Percentiles rank a stretch among this genome's conserved stretches.
These are phyloP conservation scores for Populus euphratica DNA, from an alignment of 345 rosid genomes.

Conservation along the genomic window DNA sequence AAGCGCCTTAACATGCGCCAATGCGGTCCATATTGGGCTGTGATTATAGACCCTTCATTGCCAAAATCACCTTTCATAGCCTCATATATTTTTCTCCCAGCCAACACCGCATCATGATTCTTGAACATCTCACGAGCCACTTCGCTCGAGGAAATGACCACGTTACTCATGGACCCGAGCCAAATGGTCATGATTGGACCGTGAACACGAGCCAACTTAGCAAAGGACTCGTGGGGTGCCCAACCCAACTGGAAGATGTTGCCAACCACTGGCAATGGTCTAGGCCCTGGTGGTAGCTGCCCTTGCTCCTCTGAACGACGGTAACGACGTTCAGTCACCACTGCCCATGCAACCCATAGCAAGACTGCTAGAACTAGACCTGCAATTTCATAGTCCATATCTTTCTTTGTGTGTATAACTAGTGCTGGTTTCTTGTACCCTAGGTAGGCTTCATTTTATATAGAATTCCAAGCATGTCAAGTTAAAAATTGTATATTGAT, in stretches of 20 bases:
- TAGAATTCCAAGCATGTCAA: no score
- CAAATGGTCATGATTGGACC: slow-evolving; percentile 77
- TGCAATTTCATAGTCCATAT: slow-evolving; percentile 36
- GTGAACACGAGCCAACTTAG: slow-evolving; percentile 40
- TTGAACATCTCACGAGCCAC: slow-evolving; percentile 72
- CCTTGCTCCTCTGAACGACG: slow-evolving; percentile 22
- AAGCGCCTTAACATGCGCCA: slow-evolving; percentile 76
- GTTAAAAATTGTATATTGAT: no score
- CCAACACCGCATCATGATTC: slow-evolving; percentile 62
- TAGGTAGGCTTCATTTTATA: no score
- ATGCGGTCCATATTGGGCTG: slow-evolving; percentile 68
- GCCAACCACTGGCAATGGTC: slow-evolving; percentile 59
- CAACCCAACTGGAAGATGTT: slow-evolving; percentile 58
- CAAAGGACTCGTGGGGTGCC: slow-evolving; percentile 51
- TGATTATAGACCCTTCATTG: slow-evolving; percentile 59
- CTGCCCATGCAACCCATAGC: slow-evolving; percentile 40
- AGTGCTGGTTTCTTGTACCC: not conserved
- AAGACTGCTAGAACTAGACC: slow-evolving; percentile 34
- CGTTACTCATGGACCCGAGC: slow-evolving; percentile 68
- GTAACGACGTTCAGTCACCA: slow-evolving; percentile 34
- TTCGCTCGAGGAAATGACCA: slow-evolving; percentile 64
- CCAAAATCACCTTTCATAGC: slow-evolving; percentile 61
- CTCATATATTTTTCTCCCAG: slow-evolving; percentile 77
- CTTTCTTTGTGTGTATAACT: not conserved
- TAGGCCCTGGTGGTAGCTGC: slow-evolving; percentile 69